Percentiles rank a stretch among this genome's conserved stretches.
phyloP scores from a whole-genome alignment of 192 early-diverging fungal species.

The Linnemannia zychae region DNA sequence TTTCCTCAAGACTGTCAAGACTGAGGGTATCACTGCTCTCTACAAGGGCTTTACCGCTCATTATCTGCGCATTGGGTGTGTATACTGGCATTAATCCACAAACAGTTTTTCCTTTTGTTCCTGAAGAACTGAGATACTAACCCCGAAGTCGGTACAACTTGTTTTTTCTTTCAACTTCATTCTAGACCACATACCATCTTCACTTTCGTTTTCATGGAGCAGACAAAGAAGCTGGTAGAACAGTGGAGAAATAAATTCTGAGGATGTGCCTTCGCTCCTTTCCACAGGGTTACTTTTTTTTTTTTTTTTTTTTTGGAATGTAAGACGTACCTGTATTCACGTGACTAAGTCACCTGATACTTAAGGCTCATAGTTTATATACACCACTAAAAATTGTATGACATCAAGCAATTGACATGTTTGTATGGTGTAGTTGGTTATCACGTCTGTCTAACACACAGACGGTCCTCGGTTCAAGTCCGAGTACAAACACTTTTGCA shows the following conservation, averaged over 20 bases:
- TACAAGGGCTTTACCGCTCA: conserved; percentile 96
- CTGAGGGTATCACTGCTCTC: conserved; percentile 87
- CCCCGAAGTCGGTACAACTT: background rate
- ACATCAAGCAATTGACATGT: conserved; percentile 15
- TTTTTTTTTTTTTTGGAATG: too few relatives aligned
- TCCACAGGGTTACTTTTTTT: too few relatives aligned
- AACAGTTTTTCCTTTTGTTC: too few relatives aligned
- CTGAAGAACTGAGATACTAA: background rate
- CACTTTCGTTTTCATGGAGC: conserved; percentile 53
- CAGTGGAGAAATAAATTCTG: background rate
- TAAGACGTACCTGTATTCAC: background rate
- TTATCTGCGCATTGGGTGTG: conserved; percentile 90
- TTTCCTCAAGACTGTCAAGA: conserved; percentile 83
- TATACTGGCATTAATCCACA: background rate
- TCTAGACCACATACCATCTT: conserved; percentile 42
- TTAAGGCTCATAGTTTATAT: background rate
- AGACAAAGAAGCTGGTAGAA: conserved; percentile 33
- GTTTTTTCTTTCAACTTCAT: background rate
- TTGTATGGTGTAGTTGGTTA: conserved; percentile 60
- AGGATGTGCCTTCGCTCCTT: background rate
- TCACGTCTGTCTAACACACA: conserved; percentile 61
- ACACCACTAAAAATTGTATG: too few relatives aligned
- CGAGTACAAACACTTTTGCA: conserved; percentile 56
- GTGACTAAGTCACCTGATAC: background rate
- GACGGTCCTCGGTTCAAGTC: conserved; percentile 61